Evolutionary conservation across 202 grass and related monocot species (phyloP), one percentile per base, ranked within the genome.

Genomic region (Dendrocalamus latiflorus): DNA sequence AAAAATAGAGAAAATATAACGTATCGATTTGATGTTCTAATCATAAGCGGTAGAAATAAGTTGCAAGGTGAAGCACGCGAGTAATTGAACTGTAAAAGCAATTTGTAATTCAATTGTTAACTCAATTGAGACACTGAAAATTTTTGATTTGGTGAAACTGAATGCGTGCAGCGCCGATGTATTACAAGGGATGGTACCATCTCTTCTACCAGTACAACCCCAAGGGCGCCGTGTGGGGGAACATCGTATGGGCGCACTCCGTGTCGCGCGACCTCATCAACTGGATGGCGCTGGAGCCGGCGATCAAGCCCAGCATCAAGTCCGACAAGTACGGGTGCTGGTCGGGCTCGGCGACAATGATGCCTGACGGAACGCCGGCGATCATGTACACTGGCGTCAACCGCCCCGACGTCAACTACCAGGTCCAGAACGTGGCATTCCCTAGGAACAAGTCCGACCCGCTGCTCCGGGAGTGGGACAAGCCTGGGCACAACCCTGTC

Each of bases 201-300:
- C 53, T 90, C 3, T 93, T 93, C 85, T 93, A 86, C 69, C 91
- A 93, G 48, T 93, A 93, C 62, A 93, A 93, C 47, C 91, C 91
- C 34, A 86, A 83, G 21, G 88, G 91, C 5, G 78, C 91, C 0
- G 85, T 93, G 41, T 93, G 91, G 88, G 88, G 91, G 10, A 90
- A 90, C 78, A 93, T 93, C 56, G 85, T 88, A 16, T 93, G 91
- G 91, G 91, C 78, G 4, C 91, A 90, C 75, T 93, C 91, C 1
- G 88, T 86, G 8, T 93, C 91, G 0, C 86, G 56, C 0, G 91
- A 93, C 50, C 83, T 93, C 30, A 88, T 93, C 82, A 93, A 93
- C 59, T 93, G 91, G 91, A n/a, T 83, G 13, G 75, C 85, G 0
- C 75, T 93, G 6, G 61, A 86, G 20, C 45, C 88, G 12, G 92